Evolutionary conservation across 2,329 filamentous ascomycete species (phyloP), one percentile per base, ranked within the genome.

Genomic region (Pseudogymnoascus sp.): DNA sequence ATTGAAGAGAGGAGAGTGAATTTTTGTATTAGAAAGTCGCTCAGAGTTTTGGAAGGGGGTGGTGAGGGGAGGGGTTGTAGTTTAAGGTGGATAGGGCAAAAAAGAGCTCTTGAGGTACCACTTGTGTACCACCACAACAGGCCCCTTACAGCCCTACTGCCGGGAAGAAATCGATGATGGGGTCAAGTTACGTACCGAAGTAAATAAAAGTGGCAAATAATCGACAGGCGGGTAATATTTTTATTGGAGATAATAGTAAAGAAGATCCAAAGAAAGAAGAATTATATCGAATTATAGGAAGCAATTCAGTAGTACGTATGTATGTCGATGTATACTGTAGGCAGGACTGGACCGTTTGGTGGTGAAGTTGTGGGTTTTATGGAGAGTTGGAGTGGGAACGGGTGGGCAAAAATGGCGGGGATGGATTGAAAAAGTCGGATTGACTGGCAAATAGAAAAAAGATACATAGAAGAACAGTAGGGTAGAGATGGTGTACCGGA

Each of bases 81-180:
- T 36, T 58, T 39, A 21, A 58, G 55, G 55, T 36, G 36, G 31
- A 37, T 35, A 36, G 36, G 31, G 55, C 31, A 37, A 35, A 39
- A 35, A 35, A 59, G 36, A 59, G 55, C 55, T 59, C 4, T 12
- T 40, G 25, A 48, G 42, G 42, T 48, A 48, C 42, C 42, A 48
- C 6, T 10, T 21, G 21, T 21, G 21, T 21, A 21, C 21, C 21
- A 21, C 21, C 21, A 21, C 21, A 21, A 48, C 42, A 45, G 15
- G 42, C 18, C 18, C 40, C 10, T 7, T 8, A 6, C 40, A 29
- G 25, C 42, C 42, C 42, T 48, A 48, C 42, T 48, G 42, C 13
- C 42, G 42, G 42, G 42, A 48, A 29, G 42, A 29, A 48, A 48
- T 48, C 42, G 42, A 48, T 48, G 42, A 48, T 48, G 42, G 42